Evolutionary conservation across 164 flowering plant genomes (phyloP).

Genomic region (Echeveria elegans): DNA sequence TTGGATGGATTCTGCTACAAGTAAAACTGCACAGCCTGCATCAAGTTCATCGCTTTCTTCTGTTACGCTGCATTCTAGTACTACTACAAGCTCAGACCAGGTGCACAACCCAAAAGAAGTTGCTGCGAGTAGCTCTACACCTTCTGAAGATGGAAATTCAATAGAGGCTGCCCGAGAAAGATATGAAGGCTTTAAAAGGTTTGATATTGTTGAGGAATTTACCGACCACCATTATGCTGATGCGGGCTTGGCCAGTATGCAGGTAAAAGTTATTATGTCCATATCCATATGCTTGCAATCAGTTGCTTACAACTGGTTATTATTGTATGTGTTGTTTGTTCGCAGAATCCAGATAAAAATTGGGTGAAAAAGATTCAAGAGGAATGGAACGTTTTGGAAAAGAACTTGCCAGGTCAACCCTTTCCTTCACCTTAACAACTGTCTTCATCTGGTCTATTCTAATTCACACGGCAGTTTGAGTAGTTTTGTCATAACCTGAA

Average conservation of each 20-base stretch:
- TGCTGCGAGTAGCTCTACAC: slow-evolving; percentile 2
- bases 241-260: slow-evolving; percentile 9
- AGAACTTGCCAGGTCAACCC: too few species aligned
- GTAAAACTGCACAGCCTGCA: not conserved
- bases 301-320: not conserved
- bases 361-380: too few species aligned
- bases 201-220: slow-evolving; percentile 36
- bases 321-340: not conserved
- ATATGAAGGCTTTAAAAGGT: slow-evolving; percentile 10
- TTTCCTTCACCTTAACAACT: too few species aligned
- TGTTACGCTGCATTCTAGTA: slow-evolving; percentile 3
- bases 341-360: slow-evolving; percentile 16
- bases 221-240: slow-evolving; percentile 38
- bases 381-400: too few species aligned
- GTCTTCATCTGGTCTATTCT: too few species aligned
- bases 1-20: slow-evolving; percentile 26
- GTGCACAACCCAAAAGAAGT: not conserved
- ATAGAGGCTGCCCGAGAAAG: slow-evolving; percentile 19
- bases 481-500: too few species aligned
- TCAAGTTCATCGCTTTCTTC: not conserved
- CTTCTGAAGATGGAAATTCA: not conserved
- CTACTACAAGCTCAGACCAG: slow-evolving; percentile 9
- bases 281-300: not conserved
- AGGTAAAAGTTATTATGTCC: slow-evolving; percentile 17
- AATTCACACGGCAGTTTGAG: too few species aligned